A percentile compares a stretch with the other conserved stretches of the same genome.
These are phyloP conservation scores for Nepenthes mirabilis DNA, from an alignment of 148 eudicot genomes.

Conservation along the genomic window DNA sequence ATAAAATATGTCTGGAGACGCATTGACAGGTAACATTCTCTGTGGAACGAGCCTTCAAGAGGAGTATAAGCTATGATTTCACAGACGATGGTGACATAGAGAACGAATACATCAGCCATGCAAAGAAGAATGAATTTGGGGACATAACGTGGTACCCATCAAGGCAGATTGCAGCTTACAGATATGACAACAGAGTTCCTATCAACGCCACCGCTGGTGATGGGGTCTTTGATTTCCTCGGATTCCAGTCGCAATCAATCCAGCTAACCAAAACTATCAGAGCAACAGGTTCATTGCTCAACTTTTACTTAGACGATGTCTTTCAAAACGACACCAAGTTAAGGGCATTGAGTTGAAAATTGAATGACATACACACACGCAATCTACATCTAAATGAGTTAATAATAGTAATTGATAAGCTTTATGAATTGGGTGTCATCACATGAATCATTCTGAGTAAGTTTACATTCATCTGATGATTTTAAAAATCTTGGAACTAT, in stretches of 20 bases:
- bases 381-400: too few species aligned
- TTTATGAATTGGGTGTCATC: too few species aligned
- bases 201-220: conserved; percentile 40
- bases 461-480: too few species aligned
- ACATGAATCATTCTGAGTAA: too few species aligned
- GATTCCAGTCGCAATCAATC: conserved; percentile 53
- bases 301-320: too few species aligned
- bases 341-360: too few species aligned
- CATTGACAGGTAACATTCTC: conserved; percentile 41
- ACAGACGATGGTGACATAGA: conserved; percentile 44
- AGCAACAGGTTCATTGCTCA: conserved; percentile 31
- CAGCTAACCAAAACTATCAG: conserved; percentile 33
- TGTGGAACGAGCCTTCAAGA: conserved; percentile 51
- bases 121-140: conserved; percentile 54
- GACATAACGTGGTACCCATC: conserved; percentile 89
- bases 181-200: conserved; percentile 52
- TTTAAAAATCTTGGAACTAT: too few species aligned
- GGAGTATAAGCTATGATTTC: conserved; percentile 60
- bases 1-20: too few species aligned
- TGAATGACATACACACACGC: too few species aligned
- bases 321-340: too few species aligned
- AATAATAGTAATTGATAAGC: too few species aligned
- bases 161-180: conserved; percentile 41
- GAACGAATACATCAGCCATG: conserved; percentile 34
- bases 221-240: conserved; percentile 63